These are phyloP conservation scores for Mortierella sp. DNA, from an alignment of 371 early-diverging fungal genomes.

Conservation along the genomic window DNA sequence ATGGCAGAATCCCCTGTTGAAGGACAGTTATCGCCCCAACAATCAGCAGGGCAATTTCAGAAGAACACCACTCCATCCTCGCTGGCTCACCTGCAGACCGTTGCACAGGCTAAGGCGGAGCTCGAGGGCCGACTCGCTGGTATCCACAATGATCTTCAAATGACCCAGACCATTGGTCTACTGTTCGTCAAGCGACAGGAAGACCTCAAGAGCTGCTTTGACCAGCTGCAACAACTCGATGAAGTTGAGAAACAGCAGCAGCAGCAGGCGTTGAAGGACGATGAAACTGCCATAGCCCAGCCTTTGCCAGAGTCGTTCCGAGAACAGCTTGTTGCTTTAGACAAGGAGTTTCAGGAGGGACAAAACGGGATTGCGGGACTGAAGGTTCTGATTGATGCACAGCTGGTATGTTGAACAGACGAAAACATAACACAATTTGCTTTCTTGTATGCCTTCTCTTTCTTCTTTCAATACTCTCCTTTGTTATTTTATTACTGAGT, in stretches of 20 bases:
- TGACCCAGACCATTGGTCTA: slow-evolving; percentile 50
- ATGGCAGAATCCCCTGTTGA: slow-evolving; percentile 37
- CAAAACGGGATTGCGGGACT: slow-evolving; percentile 44
- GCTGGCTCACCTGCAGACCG: slow-evolving; percentile 26
- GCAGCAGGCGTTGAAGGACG: slow-evolving; percentile 6
- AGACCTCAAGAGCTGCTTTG: slow-evolving; percentile 43
- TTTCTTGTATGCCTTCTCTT: neutral
- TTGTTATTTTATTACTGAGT: neutral
- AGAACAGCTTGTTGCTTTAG: slow-evolving; percentile 35
- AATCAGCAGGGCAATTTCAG: slow-evolving; percentile 8
- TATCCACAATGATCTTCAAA: slow-evolving; percentile 45
- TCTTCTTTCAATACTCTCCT: neutral
- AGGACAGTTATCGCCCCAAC: slow-evolving; percentile 16
- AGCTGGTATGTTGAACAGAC: slow-evolving; percentile 31
- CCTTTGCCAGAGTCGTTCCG: slow-evolving; percentile 40
- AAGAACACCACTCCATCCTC: slow-evolving; percentile 10
- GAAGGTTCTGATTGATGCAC: slow-evolving; percentile 48
- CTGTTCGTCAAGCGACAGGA: slow-evolving; percentile 52
- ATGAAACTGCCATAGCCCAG: slow-evolving; percentile 2
- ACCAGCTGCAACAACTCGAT: slow-evolving; percentile 34
- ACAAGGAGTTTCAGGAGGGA: slow-evolving; percentile 50
- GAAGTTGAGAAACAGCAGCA: slow-evolving; percentile 14
- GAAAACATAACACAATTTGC: neutral
- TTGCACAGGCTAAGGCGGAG: slow-evolving; percentile 41
- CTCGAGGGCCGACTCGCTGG: slow-evolving; percentile 39